Evolutionary conservation across 805 yeast species (phyloP).

Genomic region (Zygotorulaspora chibaensis): DNA sequence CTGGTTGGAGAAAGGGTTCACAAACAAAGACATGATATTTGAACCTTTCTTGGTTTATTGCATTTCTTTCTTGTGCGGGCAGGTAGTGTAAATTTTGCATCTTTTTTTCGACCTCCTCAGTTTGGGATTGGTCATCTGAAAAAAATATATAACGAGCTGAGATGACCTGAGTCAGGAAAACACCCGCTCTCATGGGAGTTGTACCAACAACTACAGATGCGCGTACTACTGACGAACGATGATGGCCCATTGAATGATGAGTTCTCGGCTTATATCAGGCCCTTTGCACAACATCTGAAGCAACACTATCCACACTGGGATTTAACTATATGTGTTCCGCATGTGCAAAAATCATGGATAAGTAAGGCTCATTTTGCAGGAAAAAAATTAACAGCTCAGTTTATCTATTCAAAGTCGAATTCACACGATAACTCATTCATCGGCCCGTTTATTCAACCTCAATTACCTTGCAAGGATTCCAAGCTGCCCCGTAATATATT

Average conservation of each 20-base stretch:
- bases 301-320: constrained; percentile 70
- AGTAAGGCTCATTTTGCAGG: constrained; percentile 96
- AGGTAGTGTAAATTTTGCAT: constrained; percentile 1
- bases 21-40: constrained; percentile 56
- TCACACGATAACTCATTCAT: constrained; percentile 48
- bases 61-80: not conserved
- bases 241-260: constrained; percentile 88
- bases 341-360: constrained; percentile 87
- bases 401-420: constrained; percentile 52
- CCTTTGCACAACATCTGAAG: constrained; percentile 65
- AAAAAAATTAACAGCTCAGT: constrained; percentile 53
- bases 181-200: not conserved
- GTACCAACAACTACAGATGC: constrained; percentile 35
- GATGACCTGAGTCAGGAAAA: not conserved
- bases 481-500: constrained; percentile 19
- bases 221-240: constrained; percentile 73
- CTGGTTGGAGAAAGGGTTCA: constrained; percentile 43
- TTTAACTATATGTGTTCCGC: constrained; percentile 76
- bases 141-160: not conserved
- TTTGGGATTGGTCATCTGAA: not conserved
- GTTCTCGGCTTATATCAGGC: constrained; percentile 81
- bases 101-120: constrained; percentile 1
- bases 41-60: not conserved
- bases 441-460: constrained; percentile 65
- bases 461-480: constrained; percentile 34